These are phyloP conservation scores for Prunus fruticosa DNA, from an alignment of 306 rosid genomes.

Conservation along the genomic window DNA sequence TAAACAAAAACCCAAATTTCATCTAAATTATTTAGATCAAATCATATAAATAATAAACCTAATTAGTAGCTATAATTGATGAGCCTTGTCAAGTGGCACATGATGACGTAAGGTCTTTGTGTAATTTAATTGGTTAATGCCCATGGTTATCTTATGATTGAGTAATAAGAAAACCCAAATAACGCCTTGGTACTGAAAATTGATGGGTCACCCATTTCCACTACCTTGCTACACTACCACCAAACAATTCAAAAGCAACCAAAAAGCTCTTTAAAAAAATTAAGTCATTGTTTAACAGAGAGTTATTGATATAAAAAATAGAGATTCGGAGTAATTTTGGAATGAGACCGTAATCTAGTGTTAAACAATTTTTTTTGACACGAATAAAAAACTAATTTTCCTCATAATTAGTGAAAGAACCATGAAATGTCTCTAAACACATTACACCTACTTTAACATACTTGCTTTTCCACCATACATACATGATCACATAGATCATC, in stretches of 20 bases:
- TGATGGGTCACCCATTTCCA: not conserved
- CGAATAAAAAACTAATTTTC: not conserved
- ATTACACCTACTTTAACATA: not conserved
- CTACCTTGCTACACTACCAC: not conserved
- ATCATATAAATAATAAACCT: not conserved
- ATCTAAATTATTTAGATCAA: not conserved
- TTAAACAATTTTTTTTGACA: not conserved
- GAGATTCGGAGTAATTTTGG: too few species aligned
- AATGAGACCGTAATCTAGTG: too few species aligned
- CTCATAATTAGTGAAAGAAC: not conserved
- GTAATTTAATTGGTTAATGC: not conserved
- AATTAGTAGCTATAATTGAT: not conserved
- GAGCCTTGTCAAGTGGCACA: slow-evolving; percentile 9
- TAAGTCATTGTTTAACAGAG: too few species aligned
- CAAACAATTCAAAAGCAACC: not conserved
- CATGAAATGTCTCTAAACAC: not conserved
- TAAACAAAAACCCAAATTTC: not conserved
- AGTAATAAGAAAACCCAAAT: not conserved
- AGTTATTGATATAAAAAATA: too few species aligned
- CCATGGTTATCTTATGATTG: not conserved
- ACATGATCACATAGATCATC: slow-evolving; percentile 4
- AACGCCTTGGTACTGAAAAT: not conserved
- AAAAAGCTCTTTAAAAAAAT: too few species aligned
- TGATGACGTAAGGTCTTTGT: not conserved
- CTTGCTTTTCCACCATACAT: slow-evolving; percentile 14